phyloP scores from a whole-genome alignment of 2,329 filamentous ascomycete species.

The Dactylellina parvicollis region DNA sequence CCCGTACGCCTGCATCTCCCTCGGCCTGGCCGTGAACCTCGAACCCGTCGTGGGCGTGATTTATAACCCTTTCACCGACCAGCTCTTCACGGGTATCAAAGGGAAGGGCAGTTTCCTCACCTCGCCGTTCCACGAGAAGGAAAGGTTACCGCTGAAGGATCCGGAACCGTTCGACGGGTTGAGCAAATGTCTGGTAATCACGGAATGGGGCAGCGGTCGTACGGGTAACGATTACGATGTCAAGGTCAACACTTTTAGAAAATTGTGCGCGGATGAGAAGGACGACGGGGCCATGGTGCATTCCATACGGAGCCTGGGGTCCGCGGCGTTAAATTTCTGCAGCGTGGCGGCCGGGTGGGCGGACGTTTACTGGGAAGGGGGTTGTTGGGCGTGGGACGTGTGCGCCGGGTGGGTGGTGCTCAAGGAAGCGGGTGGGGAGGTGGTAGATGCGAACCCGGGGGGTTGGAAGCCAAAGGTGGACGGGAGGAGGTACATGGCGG shows the following conservation, averaged over 20 bases:
- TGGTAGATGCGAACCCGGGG: constrained; percentile 70
- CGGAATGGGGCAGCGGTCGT: constrained; percentile 72
- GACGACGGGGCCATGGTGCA: constrained; percentile 72
- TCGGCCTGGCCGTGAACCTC: constrained; percentile 67
- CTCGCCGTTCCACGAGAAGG: constrained; percentile 31
- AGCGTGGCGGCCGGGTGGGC: constrained; percentile 68
- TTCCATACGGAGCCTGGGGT: constrained; percentile 68
- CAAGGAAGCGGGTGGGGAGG: constrained; percentile 69
- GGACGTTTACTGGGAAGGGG: constrained; percentile 74
- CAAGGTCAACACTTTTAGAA: constrained; percentile 68
- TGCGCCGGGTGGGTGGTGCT: constrained; percentile 72
- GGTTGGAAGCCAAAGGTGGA: constrained; percentile 69
- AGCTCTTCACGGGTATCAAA: constrained; percentile 68
- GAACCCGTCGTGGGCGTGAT: constrained; percentile 69
- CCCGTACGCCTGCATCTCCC: constrained; percentile 69
- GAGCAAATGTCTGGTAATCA: constrained; percentile 66
- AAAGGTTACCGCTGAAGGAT: constrained; percentile 57
- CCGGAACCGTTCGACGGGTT: constrained; percentile 65
- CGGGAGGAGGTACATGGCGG: constrained; percentile 68
- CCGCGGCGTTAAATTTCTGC: constrained; percentile 71
- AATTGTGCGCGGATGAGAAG: constrained; percentile 64
- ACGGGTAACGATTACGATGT: constrained; percentile 68
- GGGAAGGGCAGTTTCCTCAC: constrained; percentile 67
- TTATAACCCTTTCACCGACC: constrained; percentile 70
- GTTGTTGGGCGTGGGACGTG: constrained; percentile 74